Evolutionary conservation across 495 filamentous ascomycete genomes (phyloP), one percentile per base, ranked within the genome.

Genomic region (Chaetomidium leptoderma): DNA sequence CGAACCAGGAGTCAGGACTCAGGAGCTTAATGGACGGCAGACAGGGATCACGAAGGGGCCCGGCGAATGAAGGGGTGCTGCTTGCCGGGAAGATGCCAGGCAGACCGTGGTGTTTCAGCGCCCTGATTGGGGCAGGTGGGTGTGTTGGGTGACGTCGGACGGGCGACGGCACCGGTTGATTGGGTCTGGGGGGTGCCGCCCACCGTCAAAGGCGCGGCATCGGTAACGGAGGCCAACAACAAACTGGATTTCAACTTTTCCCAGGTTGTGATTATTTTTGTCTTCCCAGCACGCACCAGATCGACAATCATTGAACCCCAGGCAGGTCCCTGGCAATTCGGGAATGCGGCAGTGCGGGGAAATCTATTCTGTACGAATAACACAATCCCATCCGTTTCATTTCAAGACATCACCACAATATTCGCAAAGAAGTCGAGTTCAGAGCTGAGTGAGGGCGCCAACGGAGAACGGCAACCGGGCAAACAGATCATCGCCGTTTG

Each of bases 61-160:
- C 27, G 43, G 40, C 55, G 60, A 66, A 66, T 70, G 65, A 69
- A 69, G 69, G 64, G 65, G 65, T 59, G 57, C 52, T 62, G 62
- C 53, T 19, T 46, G 37, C 58, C 60, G 54, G 66, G 64, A 56
- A 60, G 44, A 52, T 59, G 55, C 58, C 61, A 49, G 62, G 61
- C 58, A 63, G 60, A 56, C 40, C 33, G 23, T 64, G 55, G 19
- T 66, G 62, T 67, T 66, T 69, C 64, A 71, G 66, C 26, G 61
- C 56, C 55, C 44, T 49, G 60, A 45, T 32, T 26, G 59, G 55
- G 56, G 39, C 10, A n/a, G 59, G 55, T 47, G 52, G n/a, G n/a
- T n/a, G n/a, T n/a, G n/a, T n/a, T n/a, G n/a, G n/a, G 63, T 63
- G 63, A 63, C 58, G 58, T 64, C 58, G 48, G 35, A 50, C 50